Base-by-base conservation (phyloP, 257 asterid genomes). In the Plectranthus barbatus region DNA sequence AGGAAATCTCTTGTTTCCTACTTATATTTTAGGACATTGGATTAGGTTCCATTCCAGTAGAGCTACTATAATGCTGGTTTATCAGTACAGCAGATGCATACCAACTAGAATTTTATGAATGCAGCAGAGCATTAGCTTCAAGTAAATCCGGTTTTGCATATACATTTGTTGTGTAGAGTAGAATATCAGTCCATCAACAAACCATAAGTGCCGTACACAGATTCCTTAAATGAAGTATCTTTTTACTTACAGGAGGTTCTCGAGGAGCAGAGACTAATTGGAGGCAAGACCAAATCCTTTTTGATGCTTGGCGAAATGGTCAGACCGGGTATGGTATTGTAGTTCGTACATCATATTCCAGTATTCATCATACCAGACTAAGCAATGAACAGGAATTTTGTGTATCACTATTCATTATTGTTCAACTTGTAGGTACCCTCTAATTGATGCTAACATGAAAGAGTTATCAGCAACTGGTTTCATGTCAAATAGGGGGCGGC, bases 401-500 rank as follows among this genome's bases (percentile, higher is more conserved):
- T 3, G n/a, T n/a, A 6, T 10, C 18, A 14, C 58, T 37, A 49
- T 15, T 20, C 10, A 24, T 6, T 29, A 48, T 14, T 51, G 49
- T 9, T 17, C 9, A 6, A 12, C 9, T 34, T 42, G 52, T 74
- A 92, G 98, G 93, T 92, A 89, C 70, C 98, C 98, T 62, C 79
- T 92, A 15, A 54, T 92, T 31, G 98, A 92, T 83, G 97, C 97
- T 62, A 89, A 85, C 72, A 92, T 92, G 99, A 86, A 72, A 74
- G 99, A 92, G 69, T 71, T 92, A 53, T 73, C 62, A 39, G 49
- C 86, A 7, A 89, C 99, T 3, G 99, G 99, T 48, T 92, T 89
- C 89, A 92, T 92, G 97, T 92, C 99, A 7, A 92, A 92, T 78
- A 94, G 99, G 66, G 97, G 97, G 58, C 81, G 99, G 52, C 98